Conservation (phyloP, 2,329 filamentous ascomycete genomes). For the Verticillium klebahnii region DNA sequence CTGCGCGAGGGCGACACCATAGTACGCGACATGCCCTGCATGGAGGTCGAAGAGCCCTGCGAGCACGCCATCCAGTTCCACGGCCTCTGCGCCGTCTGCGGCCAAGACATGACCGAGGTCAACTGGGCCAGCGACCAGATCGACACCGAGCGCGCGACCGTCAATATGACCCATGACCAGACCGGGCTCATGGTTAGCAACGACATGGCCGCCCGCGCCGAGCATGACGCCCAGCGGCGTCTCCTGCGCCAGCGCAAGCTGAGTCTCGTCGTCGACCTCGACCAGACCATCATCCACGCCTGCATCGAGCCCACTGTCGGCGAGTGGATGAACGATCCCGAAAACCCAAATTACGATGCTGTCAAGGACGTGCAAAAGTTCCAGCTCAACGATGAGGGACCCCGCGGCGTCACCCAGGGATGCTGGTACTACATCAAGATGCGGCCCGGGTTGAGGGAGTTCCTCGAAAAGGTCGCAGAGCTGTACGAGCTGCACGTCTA, state of each 20-base stretch:
- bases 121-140: slow-evolving; percentile 77
- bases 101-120: slow-evolving; percentile 91
- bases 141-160: slow-evolving; percentile 81
- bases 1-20: slow-evolving; percentile 65
- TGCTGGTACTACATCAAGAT: slow-evolving; percentile 99
- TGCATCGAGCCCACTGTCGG: slow-evolving; percentile 94
- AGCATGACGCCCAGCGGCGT: slow-evolving; percentile 81
- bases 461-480: slow-evolving; percentile 71
- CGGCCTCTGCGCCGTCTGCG: slow-evolving; percentile 86
- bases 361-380: slow-evolving; percentile 87
- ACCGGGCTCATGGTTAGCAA: slow-evolving; percentile 80
- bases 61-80: slow-evolving; percentile 87
- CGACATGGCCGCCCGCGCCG: slow-evolving; percentile 72
- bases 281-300: slow-evolving; percentile 97
- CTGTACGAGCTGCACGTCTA: slow-evolving; percentile 97
- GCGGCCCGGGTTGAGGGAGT: slow-evolving; percentile 78
- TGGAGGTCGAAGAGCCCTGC: slow-evolving; percentile 87
- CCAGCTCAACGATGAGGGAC: slow-evolving; percentile 81
- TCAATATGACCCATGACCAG: slow-evolving; percentile 94
- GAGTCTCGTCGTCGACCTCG: slow-evolving; percentile 91
- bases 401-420: slow-evolving; percentile 58
- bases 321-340: slow-evolving; percentile 87
- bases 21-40: slow-evolving; percentile 49
- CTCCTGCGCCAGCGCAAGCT: slow-evolving; percentile 78
- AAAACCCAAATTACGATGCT: slow-evolving; percentile 85